phyloP scores from a whole-genome alignment of 1,284 basidiomycete genomes.

The Malassezia slooffiae region DNA sequence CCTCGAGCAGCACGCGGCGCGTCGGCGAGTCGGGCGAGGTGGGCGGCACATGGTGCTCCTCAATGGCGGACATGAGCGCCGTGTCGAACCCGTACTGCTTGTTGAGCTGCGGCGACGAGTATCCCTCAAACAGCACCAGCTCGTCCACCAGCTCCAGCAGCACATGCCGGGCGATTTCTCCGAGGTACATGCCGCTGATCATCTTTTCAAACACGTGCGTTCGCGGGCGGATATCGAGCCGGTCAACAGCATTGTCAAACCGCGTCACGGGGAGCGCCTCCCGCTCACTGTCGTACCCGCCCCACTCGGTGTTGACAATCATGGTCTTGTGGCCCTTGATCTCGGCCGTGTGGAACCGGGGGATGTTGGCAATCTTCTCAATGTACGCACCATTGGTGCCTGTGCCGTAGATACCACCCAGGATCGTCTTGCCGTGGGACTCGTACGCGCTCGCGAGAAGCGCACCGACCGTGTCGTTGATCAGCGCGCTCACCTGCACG shows the following conservation, averaged over 20 bases:
- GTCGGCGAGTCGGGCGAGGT: constrained; percentile 36
- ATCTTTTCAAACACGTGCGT: constrained; percentile 96
- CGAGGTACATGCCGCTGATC: constrained; percentile 97
- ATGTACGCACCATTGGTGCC: constrained; percentile 97
- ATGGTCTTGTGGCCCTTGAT: constrained; percentile 53
- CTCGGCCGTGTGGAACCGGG: too few species aligned
- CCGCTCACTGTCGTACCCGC: constrained; percentile 51
- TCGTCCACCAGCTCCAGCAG: constrained; percentile 74
- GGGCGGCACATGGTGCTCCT: constrained; percentile 49
- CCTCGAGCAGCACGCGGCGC: too few species aligned
- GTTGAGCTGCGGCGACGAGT: constrained; percentile 63
- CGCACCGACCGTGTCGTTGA: constrained; percentile 89
- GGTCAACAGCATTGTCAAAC: constrained; percentile 86
- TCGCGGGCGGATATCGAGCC: constrained; percentile 82
- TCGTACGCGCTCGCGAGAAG: constrained; percentile 84
- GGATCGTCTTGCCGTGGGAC: constrained; percentile 65
- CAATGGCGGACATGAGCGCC: constrained; percentile 76
- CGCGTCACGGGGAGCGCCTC: constrained; percentile 75
- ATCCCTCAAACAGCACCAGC: constrained; percentile 63
- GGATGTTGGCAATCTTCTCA: constrained; percentile 71
- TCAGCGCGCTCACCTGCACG: constrained; percentile 82
- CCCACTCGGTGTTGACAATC: constrained; percentile 92
- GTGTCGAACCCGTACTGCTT: constrained; percentile 88
- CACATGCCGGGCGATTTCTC: constrained; percentile 78
- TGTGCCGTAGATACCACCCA: constrained; percentile 88